phyloP scores from a whole-genome alignment of 352 stramenopile genomes.

The Pythium volutum region DNA sequence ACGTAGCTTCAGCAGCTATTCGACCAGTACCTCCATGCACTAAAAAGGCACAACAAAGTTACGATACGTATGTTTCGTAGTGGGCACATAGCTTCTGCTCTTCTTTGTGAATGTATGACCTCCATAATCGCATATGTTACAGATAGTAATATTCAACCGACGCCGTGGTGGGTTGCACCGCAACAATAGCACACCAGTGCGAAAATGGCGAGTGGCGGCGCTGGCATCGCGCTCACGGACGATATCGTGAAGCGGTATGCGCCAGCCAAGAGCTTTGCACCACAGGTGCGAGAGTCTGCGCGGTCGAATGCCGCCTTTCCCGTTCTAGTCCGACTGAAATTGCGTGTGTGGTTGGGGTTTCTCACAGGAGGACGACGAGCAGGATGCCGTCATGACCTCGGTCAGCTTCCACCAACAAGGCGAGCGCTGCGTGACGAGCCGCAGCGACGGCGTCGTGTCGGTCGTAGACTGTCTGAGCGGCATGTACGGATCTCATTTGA shows the following conservation, averaged over 20 bases:
- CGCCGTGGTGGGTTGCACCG: neutral
- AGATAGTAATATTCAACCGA: neutral
- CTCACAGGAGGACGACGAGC: slow-evolving; percentile 59
- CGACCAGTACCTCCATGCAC: slow-evolving; percentile 26
- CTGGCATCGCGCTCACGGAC: slow-evolving; percentile 50
- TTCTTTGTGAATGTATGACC: neutral
- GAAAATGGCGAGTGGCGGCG: neutral
- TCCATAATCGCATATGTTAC: slow-evolving; percentile 12
- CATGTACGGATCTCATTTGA: slow-evolving; percentile 42
- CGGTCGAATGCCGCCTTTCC: neutral
- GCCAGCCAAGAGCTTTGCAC: slow-evolving; percentile 58
- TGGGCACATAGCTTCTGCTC: slow-evolving; percentile 14
- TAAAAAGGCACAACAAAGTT: neutral
- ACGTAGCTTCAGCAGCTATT: slow-evolving; percentile 29
- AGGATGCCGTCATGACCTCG: slow-evolving; percentile 52
- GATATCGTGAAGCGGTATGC: slow-evolving; percentile 62
- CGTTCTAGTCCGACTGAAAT: slow-evolving; percentile 6
- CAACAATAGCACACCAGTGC: neutral
- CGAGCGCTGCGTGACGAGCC: slow-evolving; percentile 70
- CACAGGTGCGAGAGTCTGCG: slow-evolving; percentile 34
- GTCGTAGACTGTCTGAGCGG: slow-evolving; percentile 82
- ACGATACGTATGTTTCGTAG: slow-evolving; percentile 1
- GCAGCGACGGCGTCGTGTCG: slow-evolving; percentile 74
- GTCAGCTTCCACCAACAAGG: slow-evolving; percentile 82
- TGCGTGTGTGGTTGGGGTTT: neutral